These are phyloP conservation scores for Nannizziopsis barbatae DNA, from an alignment of 2,329 filamentous ascomycete genomes.

Conservation along the genomic window DNA sequence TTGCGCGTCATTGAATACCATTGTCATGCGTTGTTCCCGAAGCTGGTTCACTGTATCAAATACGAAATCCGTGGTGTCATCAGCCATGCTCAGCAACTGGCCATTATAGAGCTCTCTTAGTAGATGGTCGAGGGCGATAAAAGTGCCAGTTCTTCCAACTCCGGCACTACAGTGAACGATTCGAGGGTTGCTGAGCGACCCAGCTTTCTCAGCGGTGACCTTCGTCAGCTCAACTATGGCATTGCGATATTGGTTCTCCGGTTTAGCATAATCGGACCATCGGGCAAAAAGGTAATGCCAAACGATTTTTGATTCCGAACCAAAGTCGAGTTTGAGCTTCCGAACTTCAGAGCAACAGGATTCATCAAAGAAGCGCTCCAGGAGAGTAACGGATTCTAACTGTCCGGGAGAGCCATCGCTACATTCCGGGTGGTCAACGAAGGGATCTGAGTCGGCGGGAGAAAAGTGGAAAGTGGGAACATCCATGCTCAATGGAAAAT, in stretches of 20 bases:
- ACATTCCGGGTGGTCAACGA: conserved; percentile 47
- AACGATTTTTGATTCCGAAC: conserved; percentile 50
- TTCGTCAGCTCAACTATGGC: conserved; percentile 43
- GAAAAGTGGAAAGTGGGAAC: conserved; percentile 39
- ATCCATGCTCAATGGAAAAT: conserved; percentile 58
- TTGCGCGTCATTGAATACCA: conserved; percentile 86
- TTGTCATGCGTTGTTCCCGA: conserved; percentile 78
- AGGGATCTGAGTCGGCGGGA: conserved; percentile 27
- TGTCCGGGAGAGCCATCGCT: conserved; percentile 53
- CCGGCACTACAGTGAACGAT: conserved; percentile 84
- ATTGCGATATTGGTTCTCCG: conserved; percentile 44
- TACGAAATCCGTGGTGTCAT: conserved; percentile 54
- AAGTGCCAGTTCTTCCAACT: conserved; percentile 87
- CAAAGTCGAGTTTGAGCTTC: conserved; percentile 49
- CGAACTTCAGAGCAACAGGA: conserved; percentile 57
- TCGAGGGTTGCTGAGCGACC: conserved; percentile 53
- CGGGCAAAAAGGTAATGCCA: conserved; percentile 77
- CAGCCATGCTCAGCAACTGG: conserved; percentile 43
- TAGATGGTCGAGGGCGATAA: conserved; percentile 90
- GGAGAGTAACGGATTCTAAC: conserved; percentile 44
- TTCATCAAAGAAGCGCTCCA: conserved; percentile 44
- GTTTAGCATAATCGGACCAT: conserved; percentile 87
- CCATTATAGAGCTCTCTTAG: conserved; percentile 70
- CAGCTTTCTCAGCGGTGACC: conserved; percentile 35
- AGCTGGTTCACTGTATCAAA: conserved; percentile 68